Evolutionary conservation across 306 rosid genomes (phyloP), one percentile per base, ranked within the genome.

Genomic region (Geum urbanum): DNA sequence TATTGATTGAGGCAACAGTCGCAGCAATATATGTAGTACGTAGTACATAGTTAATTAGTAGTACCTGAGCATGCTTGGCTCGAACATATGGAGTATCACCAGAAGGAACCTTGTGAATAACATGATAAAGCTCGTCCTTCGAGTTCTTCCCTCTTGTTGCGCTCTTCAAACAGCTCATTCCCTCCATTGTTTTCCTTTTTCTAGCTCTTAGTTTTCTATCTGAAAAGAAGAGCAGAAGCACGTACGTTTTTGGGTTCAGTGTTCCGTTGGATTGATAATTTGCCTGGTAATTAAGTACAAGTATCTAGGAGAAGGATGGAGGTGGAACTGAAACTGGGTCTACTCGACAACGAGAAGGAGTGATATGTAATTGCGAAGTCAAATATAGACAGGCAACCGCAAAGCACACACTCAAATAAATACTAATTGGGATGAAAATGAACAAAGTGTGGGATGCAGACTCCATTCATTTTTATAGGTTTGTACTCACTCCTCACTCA

Each of bases 41-140:
- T 53, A 19, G 27, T 53, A 3, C 12, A 7, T 1, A 5, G 14
- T 8, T 18, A 18, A 52, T n/a, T 51, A 20, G 9, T 57, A 24
- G 14, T 59, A 92, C 97, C 96, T 92, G 98, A 45, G 98, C 98
- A 80, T 92, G 92, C 56, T 90, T 92, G 66, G 97, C 97, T 81
- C 84, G 82, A 32, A 88, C 97, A 90, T 92, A 92, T 66, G 96
- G 98, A 58, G 59, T 75, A 78, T 92, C 96, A 10, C 97, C 97
- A 48, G 74, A 76, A 71, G 97, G 97, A 7, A 88, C 88, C 80
- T 92, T 92, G 60, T 90, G 96, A 77, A 88, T 75, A 24, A 88
- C 88, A 90, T 92, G 98, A 71, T 83, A 92, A 8, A 84, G 79
- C 10, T 90, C 94, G 14, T 90, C 90, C 68, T 81, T 32, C 37